Evolutionary conservation across 768 basidiomycete genomes (phyloP).

Genomic region (Tricholomella constricta): DNA sequence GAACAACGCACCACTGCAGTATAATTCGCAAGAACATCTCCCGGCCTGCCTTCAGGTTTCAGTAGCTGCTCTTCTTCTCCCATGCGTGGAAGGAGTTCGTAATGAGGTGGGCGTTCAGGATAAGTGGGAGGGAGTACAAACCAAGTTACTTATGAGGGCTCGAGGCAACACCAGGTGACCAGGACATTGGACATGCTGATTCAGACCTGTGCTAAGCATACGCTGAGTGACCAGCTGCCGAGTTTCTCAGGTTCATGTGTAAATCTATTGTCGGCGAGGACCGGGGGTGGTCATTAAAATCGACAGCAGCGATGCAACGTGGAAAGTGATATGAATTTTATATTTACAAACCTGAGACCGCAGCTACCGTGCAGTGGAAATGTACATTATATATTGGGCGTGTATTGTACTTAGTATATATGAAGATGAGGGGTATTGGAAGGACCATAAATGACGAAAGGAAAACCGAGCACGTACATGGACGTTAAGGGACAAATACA

Average conservation of each 20-base stretch:
- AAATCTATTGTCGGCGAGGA: too few relatives aligned
- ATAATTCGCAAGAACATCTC: constrained; percentile 39
- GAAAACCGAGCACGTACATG: constrained; percentile 5
- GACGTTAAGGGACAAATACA: background rate
- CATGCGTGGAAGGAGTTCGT: constrained; percentile 30
- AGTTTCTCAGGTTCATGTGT: too few relatives aligned
- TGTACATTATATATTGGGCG: constrained; percentile 4
- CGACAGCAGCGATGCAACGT: background rate
- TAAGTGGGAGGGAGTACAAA: constrained; percentile 13
- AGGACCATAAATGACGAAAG: constrained; percentile 13
- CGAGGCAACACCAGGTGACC: background rate
- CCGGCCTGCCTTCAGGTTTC: constrained; percentile 37
- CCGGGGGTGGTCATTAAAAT: background rate
- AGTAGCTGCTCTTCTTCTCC: constrained; percentile 34
- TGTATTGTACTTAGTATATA: background rate
- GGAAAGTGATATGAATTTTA: background rate
- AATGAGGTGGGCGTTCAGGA: constrained; percentile 18
- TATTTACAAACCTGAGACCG: background rate
- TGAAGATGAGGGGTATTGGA: constrained; percentile 7
- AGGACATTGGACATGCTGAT: background rate
- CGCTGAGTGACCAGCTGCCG: background rate
- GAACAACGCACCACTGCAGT: constrained; percentile 38
- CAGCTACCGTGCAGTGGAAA: background rate
- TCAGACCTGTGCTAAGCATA: background rate
- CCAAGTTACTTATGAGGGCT: background rate